phyloP scores from a whole-genome alignment of 805 yeast genomes.

The Ogataea pignaliae region DNA sequence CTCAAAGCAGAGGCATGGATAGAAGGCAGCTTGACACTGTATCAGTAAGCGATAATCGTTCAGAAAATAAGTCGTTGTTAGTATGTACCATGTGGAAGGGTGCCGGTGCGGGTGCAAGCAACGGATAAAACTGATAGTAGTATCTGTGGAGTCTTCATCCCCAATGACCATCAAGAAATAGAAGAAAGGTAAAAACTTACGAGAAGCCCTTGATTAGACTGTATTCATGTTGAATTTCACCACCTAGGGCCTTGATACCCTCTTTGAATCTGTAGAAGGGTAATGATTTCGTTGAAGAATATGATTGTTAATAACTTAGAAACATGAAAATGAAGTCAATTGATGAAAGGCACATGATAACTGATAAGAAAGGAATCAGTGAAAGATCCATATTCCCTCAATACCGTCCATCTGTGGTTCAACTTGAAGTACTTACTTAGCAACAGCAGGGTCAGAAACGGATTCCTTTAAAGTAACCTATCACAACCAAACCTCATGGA shows the following conservation, averaged over 20 bases:
- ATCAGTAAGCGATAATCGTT: background rate
- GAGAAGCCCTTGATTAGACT: constrained; percentile 63
- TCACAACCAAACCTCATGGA: background rate
- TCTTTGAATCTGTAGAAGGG: constrained; percentile 36
- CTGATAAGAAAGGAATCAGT: too few relatives aligned
- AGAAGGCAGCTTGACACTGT: constrained; percentile 48
- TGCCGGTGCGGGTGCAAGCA: too few relatives aligned
- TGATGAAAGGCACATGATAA: too few relatives aligned
- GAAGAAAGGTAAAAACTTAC: constrained; percentile 21
- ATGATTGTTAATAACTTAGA: constrained; percentile 35
- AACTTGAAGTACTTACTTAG: constrained; percentile 18
- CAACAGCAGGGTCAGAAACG: constrained; percentile 29
- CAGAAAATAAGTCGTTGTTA: background rate
- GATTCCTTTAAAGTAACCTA: constrained; percentile 37
- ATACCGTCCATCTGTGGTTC: too few relatives aligned
- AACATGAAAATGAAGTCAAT: constrained; percentile 22
- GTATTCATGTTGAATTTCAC: constrained; percentile 57
- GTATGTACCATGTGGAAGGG: too few relatives aligned
- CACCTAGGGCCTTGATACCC: constrained; percentile 49
- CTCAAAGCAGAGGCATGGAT: constrained; percentile 44
- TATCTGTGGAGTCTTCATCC: too few relatives aligned
- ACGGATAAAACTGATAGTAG: too few relatives aligned
- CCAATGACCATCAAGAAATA: too few relatives aligned
- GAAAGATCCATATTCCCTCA: too few relatives aligned
- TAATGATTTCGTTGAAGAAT: too few relatives aligned